Base-by-base conservation (phyloP, 257 asterid species). In the Fraxinus excelsior region DNA sequence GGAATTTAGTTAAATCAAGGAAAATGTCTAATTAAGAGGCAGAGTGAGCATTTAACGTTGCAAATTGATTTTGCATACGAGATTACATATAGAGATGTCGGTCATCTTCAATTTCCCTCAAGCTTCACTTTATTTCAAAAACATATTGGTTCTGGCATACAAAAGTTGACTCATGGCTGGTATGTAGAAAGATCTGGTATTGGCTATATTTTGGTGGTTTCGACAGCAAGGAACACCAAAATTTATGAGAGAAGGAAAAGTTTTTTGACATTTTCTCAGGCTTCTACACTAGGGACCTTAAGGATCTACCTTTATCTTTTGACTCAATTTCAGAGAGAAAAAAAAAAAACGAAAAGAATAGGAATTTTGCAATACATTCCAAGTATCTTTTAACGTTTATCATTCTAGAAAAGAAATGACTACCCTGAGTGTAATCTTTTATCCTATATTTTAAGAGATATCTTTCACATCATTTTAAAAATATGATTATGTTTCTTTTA, bases 1-100 rank as follows among this genome's bases (percentile, higher is more conserved):
- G 68, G 9, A 62, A 62, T 51, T 58, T 70, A 23, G 21, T 69
- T 66, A 29, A 40, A 67, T 74, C 21, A 67, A 78, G 67, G 16
- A 71, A 21, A 34, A 81, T 34, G 29, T 46, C 58, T 37, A 10
- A 74, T 32, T 32, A 23, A 37, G 67, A 21, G 70, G 26, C 49
- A 67, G 32, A 73, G 64, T n/a, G 21, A 38, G 56, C 18, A 68
- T 51, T 56, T 31, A n/a, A 29, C 73, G 12, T n/a, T 40, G 73
- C 76, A 53, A 35, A 72, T 40, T 53, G 64, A 40, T 73, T 77
- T 25, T 14, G 37, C 58, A 73, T 31, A 68, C 35, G 13, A 49
- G 35, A 72, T 21, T 58, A n/a, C 67, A 62, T 8, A 58, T 58
- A 9, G 34, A 23, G 68, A 62, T 62, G 34, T 62, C 2, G 18